phyloP scores from a whole-genome alignment of 2,329 filamentous ascomycete genomes.

The Chalara sp. region DNA sequence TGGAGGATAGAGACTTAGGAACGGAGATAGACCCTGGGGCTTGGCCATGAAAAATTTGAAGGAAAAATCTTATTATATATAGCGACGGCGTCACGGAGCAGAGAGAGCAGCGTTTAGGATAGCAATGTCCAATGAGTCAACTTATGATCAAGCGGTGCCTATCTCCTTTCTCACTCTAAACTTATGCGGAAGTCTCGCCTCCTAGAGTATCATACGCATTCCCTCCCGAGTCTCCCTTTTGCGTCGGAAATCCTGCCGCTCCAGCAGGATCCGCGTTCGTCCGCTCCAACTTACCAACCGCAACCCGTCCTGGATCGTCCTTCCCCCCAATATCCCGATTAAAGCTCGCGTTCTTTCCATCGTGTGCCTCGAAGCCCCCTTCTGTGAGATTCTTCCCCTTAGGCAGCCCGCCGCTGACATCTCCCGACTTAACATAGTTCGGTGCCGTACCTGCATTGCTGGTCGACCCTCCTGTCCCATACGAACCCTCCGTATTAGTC shows the following conservation, averaged over 20 bases:
- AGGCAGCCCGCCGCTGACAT: slow-evolving; percentile 12
- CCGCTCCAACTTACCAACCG: slow-evolving; percentile 35
- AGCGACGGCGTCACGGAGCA: not conserved
- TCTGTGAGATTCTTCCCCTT: slow-evolving; percentile 25
- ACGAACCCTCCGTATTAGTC: slow-evolving; percentile 8
- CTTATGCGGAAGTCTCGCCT: slow-evolving; percentile 15
- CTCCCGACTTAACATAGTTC: slow-evolving; percentile 18
- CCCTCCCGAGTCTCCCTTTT: slow-evolving; percentile 13
- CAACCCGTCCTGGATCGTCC: slow-evolving; percentile 40
- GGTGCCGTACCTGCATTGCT: slow-evolving; percentile 17
- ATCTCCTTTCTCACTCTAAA: not conserved
- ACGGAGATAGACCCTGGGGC: slow-evolving; percentile 60
- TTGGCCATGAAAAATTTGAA: slow-evolving; percentile 14
- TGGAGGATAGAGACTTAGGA: slow-evolving; percentile 77
- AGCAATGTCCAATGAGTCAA: not conserved
- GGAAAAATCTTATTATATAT: not conserved
- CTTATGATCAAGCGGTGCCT: not conserved
- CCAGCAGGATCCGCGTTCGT: slow-evolving; percentile 17
- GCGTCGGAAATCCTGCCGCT: slow-evolving; percentile 15
- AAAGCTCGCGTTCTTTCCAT: slow-evolving; percentile 25
- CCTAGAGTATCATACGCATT: slow-evolving; percentile 16
- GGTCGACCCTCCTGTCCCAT: slow-evolving; percentile 6
- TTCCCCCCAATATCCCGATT: slow-evolving; percentile 37
- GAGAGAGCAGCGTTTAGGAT: not conserved
- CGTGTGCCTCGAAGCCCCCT: slow-evolving; percentile 20